Conservation (phyloP, 2,329 filamentous ascomycete genomes). For the Epichloe glyceriae region DNA sequence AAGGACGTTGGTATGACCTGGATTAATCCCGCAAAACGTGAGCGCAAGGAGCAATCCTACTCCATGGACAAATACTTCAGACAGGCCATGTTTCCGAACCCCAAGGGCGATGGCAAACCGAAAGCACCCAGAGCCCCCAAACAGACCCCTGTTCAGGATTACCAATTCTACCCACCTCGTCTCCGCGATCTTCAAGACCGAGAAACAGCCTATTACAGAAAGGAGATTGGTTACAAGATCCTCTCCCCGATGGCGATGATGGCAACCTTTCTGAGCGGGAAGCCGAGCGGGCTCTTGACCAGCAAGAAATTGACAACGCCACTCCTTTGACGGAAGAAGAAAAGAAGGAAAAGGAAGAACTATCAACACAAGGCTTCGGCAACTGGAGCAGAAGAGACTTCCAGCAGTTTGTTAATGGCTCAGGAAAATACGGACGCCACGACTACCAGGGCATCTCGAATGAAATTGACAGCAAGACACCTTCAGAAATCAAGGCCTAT, state of each 20-base stretch:
- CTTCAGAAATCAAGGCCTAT: slow-evolving; percentile 77
- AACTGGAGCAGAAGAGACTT: slow-evolving; percentile 97
- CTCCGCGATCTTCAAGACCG: slow-evolving; percentile 86
- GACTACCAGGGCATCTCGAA: slow-evolving; percentile 76
- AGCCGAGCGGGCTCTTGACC: slow-evolving; percentile 74
- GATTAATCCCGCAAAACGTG: slow-evolving; percentile 98
- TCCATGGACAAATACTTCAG: slow-evolving; percentile 99
- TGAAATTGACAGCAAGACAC: slow-evolving; percentile 83
- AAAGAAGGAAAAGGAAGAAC: slow-evolving; percentile 67
- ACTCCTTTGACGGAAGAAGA: slow-evolving; percentile 81
- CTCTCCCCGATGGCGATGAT: slow-evolving; percentile 75
- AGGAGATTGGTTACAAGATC: slow-evolving; percentile 92
- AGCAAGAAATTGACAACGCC: slow-evolving; percentile 87
- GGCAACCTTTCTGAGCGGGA: slow-evolving; percentile 77
- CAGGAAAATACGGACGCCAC: slow-evolving; percentile 77
- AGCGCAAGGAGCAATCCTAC: slow-evolving; percentile 95
- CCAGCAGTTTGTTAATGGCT: slow-evolving; percentile 94
- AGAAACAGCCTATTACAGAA: slow-evolving; percentile 90
- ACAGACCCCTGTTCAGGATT: slow-evolving; percentile 85
- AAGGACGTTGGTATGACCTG: slow-evolving; percentile 87
- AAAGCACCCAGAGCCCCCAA: slow-evolving; percentile 93
- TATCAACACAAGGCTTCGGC: slow-evolving; percentile 76
- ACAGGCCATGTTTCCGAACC: slow-evolving; percentile 65
- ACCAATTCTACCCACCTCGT: slow-evolving; percentile 85
- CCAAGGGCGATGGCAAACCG: slow-evolving; percentile 79